A percentile compares a stretch with the other conserved stretches of the same genome.
phyloP scores from a whole-genome alignment of 768 basidiomycete genomes.

The Boletus sp. region DNA sequence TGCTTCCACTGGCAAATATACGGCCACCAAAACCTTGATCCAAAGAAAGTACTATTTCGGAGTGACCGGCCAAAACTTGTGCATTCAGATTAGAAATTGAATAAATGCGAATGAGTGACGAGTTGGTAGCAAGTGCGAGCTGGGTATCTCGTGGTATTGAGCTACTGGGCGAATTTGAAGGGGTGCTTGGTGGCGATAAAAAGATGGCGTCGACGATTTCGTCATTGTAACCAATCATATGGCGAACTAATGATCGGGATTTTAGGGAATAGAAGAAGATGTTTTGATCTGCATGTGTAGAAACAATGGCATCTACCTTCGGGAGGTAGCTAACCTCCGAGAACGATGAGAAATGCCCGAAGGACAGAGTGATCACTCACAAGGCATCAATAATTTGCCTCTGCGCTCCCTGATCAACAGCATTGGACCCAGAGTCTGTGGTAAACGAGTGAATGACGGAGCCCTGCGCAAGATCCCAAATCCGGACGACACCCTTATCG shows the following conservation, averaged over 20 bases:
- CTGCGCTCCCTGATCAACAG: conserved; percentile 68
- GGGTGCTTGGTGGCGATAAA: conserved; percentile 47
- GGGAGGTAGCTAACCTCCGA: conserved; percentile 59
- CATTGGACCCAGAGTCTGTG: conserved; percentile 31
- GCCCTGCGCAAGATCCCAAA: conserved; percentile 80
- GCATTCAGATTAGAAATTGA: conserved; percentile 73
- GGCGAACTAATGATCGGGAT: conserved; percentile 62
- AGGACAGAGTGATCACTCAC: conserved; percentile 48
- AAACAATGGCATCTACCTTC: conserved; percentile 60
- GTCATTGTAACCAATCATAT: conserved; percentile 96
- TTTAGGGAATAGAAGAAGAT: conserved; percentile 85
- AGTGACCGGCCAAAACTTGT: conserved; percentile 82
- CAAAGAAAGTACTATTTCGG: conserved; percentile 86
- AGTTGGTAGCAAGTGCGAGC: conserved; percentile 96
- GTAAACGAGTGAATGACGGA: conserved; percentile 59
- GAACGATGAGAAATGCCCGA: conserved; percentile 16
- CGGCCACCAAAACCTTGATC: conserved; percentile 63
- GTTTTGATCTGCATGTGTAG: conserved; percentile 95
- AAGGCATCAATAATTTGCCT: conserved; percentile 77
- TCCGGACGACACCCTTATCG: conserved; percentile 77
- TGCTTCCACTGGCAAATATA: conserved; percentile 88
- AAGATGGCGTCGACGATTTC: conserved; percentile 91
- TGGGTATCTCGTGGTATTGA: conserved; percentile 53
- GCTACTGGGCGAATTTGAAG: conserved; percentile 16
- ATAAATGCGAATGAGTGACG: conserved; percentile 90